Conservation (phyloP, 2,329 filamentous ascomycete species). For the Fusarium luffae region DNA sequence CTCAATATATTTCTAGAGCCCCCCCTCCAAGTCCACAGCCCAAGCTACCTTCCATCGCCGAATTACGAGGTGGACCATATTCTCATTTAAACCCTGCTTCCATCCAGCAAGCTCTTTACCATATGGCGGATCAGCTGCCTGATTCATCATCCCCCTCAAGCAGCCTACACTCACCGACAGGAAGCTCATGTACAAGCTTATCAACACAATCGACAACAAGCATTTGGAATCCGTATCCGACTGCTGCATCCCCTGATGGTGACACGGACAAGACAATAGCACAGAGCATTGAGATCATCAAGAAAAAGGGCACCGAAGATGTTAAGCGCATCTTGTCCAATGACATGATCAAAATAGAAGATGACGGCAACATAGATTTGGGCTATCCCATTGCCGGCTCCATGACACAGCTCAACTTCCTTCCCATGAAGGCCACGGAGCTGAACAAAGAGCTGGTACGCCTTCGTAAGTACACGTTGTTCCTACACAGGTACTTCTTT, state of each 20-base stretch:
- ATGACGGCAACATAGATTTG: constrained; percentile 29
- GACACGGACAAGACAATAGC: constrained; percentile 46
- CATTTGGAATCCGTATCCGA: constrained; percentile 43
- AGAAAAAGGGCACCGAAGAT: constrained; percentile 46
- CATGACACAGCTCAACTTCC: constrained; percentile 53
- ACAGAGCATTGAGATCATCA: constrained; percentile 46
- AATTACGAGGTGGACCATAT: constrained; percentile 46
- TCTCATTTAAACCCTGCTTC: constrained; percentile 52
- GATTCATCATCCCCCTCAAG: neutral
- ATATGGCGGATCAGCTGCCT: constrained; percentile 44
- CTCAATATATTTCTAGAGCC: constrained; percentile 13
- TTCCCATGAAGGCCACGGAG: constrained; percentile 56
- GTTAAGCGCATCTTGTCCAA: constrained; percentile 48
- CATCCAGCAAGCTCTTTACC: constrained; percentile 50
- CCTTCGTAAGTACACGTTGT: constrained; percentile 53
- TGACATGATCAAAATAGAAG: constrained; percentile 21
- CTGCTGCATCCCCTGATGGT: constrained; percentile 42
- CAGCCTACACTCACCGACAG: neutral
- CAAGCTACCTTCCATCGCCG: constrained; percentile 33
- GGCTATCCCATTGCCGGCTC: constrained; percentile 41
- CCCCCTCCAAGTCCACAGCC: constrained; percentile 9
- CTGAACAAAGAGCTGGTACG: constrained; percentile 61
- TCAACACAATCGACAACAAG: constrained; percentile 2
- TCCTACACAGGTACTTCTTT: neutral
- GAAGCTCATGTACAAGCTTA: neutral